Conservation (phyloP, 495 filamentous ascomycete genomes). For the Penicillium longicatenatum region DNA sequence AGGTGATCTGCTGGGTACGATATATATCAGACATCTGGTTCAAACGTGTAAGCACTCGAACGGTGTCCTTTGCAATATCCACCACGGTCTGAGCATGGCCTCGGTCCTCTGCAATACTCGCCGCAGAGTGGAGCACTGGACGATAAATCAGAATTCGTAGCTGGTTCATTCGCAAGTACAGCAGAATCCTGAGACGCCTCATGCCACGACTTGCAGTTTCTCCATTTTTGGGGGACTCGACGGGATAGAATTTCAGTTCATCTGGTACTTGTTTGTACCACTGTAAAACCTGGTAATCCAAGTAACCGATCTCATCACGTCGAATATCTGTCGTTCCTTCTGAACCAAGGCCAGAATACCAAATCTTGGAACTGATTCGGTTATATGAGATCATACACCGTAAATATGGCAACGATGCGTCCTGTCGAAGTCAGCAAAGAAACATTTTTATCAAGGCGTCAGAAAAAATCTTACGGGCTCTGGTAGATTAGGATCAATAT, state of each 20-base stretch:
- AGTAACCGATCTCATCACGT: slow-evolving; percentile 67
- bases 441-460: background rate
- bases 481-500: slow-evolving; percentile 77
- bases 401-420: slow-evolving; percentile 66
- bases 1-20: slow-evolving; percentile 74
- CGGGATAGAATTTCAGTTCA: slow-evolving; percentile 59
- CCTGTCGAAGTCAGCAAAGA: slow-evolving; percentile 41
- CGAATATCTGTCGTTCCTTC: slow-evolving; percentile 55
- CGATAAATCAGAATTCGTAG: slow-evolving; percentile 82
- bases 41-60: slow-evolving; percentile 70
- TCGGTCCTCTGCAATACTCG: slow-evolving; percentile 72
- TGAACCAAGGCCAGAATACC: slow-evolving; percentile 59
- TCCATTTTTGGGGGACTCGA: slow-evolving; percentile 45
- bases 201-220: slow-evolving; percentile 48
- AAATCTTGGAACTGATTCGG: slow-evolving; percentile 75
- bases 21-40: slow-evolving; percentile 84
- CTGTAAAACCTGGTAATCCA: slow-evolving; percentile 75
- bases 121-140: slow-evolving; percentile 74
- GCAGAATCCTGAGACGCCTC: slow-evolving; percentile 53
- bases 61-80: slow-evolving; percentile 77
- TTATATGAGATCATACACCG: slow-evolving; percentile 78
- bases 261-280: slow-evolving; percentile 72
- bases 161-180: slow-evolving; percentile 76
- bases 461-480: slow-evolving; percentile 74
- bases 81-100: slow-evolving; percentile 69